phyloP scores from a whole-genome alignment of 768 basidiomycete species.

The Lactarius evosmus region DNA sequence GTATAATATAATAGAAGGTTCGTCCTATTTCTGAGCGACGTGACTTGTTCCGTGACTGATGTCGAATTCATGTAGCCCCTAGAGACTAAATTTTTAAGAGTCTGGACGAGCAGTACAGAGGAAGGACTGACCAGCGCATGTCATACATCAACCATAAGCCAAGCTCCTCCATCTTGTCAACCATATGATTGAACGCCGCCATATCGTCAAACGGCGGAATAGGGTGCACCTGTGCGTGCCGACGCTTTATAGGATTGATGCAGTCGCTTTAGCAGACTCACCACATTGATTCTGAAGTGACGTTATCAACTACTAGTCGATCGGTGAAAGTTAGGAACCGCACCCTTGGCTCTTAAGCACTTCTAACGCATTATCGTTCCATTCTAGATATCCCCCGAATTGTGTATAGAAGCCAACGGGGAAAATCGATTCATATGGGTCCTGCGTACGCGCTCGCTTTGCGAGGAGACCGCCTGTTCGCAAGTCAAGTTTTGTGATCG shows the following conservation, averaged over 20 bases:
- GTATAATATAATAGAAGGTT: slow-evolving; percentile 76
- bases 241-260: not conserved
- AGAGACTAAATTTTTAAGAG: not conserved
- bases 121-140: slow-evolving; percentile 54
- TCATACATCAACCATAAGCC: slow-evolving; percentile 78
- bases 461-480: slow-evolving; percentile 45
- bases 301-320: slow-evolving; percentile 3
- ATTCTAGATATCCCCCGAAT: slow-evolving; percentile 51
- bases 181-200: slow-evolving; percentile 52
- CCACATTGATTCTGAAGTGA: slow-evolving; percentile 40
- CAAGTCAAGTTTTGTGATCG: slow-evolving; percentile 49
- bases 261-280: slow-evolving; percentile 28
- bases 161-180: slow-evolving; percentile 70
- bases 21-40: slow-evolving; percentile 58
- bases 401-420: slow-evolving; percentile 75
- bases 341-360: slow-evolving; percentile 59
- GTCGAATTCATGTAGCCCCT: slow-evolving; percentile 63
- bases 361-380: slow-evolving; percentile 51
- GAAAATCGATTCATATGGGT: slow-evolving; percentile 42
- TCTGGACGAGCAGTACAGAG: not conserved
- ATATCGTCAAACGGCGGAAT: slow-evolving; percentile 63
- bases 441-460: slow-evolving; percentile 33
- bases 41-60: slow-evolving; percentile 65
- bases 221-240: slow-evolving; percentile 54
- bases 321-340: not conserved